Evolutionary conservation across 306 rosid genomes (phyloP), one percentile per base, ranked within the genome.

Genomic region (Carpinus fangiana): DNA sequence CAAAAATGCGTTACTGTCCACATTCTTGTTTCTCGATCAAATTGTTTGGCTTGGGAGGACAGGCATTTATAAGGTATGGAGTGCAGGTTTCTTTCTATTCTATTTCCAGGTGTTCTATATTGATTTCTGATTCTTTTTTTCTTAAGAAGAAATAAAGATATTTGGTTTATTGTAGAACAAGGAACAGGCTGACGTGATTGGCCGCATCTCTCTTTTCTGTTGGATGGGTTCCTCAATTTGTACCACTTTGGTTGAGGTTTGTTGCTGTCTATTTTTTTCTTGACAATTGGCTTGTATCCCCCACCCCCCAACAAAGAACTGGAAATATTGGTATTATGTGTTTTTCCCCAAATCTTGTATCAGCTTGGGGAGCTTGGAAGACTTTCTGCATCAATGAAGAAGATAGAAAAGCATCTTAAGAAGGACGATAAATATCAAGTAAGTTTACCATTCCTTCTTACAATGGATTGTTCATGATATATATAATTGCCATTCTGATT

Each of bases 341-440:
- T 80, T 83, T 70, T 48, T 66, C 31, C 34, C 2, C 65, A 23
- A 23, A 65, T 78, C 78, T 8, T 72, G 72, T 75, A 13, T 86
- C 82, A 95, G 99, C 79, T 90, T 48, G 99, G 99, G 57, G 99
- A 95, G 91, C 82, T 95, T 5, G 98, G 99, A 82, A 91, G 99
- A 87, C 89, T 95, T 76, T 93, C 97, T 53, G 85, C 84, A 77
- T 88, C 93, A 18, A 82, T 89, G 87, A 95, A 93, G 87, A 95
- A 95, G 90, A 59, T 95, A 82, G 98, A 90, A 84, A 93, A 87
- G 79, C 93, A 95, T 76, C 91, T 88, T 78, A 91, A 89, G 86
- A 78, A 76, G 73, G 82, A 38, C 7, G 88, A 91, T 46, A 95
- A 91, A 79, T 84, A 89, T 82, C 90, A 90, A 43, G 99, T 95